These are phyloP conservation scores for Crithidia fasciculata DNA, from an alignment of 208 protist genomes.

Conservation along the genomic window DNA sequence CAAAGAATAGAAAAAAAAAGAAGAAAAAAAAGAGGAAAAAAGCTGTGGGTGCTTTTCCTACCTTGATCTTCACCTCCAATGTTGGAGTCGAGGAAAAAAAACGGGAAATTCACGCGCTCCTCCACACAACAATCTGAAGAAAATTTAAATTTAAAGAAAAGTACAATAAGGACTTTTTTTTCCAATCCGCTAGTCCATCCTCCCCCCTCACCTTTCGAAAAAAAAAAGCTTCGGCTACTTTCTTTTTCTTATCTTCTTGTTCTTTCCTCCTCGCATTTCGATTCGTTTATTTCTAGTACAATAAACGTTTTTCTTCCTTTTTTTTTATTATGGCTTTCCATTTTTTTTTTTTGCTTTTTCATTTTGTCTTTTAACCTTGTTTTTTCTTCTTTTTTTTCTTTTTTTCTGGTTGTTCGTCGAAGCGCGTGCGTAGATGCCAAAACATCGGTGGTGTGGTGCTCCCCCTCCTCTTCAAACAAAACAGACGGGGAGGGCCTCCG, in stretches of 20 bases:
- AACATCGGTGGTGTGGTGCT: too few relatives aligned
- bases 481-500: constrained; percentile 5
- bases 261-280: background rate
- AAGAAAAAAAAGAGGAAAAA: background rate
- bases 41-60: background rate
- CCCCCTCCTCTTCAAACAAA: constrained; percentile 3
- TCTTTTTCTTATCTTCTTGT: constrained; percentile 1
- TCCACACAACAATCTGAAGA: too few relatives aligned
- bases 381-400: background rate
- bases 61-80: background rate
- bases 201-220: background rate
- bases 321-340: background rate
- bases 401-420: background rate
- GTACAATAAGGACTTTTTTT: background rate
- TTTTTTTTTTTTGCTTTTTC: constrained; percentile 4
- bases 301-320: constrained; percentile 7
- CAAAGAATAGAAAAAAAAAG: background rate
- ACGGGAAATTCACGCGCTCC: too few relatives aligned
- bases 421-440: background rate
- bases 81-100: too few relatives aligned
- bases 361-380: background rate
- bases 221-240: background rate
- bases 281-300: constrained; percentile 12
- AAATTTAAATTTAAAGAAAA: background rate
- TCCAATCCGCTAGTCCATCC: constrained; percentile 9